Conservation (phyloP, 306 rosid species). For the Ochetophila trinervis region DNA sequence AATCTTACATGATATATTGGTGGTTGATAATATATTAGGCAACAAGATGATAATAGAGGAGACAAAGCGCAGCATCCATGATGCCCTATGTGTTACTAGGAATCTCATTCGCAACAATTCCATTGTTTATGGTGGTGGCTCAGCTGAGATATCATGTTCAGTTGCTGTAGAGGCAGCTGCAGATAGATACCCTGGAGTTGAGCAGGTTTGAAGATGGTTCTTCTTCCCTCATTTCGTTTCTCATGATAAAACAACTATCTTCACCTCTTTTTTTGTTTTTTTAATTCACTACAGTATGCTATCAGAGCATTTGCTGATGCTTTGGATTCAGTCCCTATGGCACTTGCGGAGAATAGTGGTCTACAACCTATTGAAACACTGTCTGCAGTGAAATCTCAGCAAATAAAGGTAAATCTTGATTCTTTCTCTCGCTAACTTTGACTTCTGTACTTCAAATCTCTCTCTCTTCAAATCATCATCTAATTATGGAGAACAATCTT, state of each 20-base stretch:
- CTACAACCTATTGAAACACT: slow-evolving; percentile 96
- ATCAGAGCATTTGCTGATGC: slow-evolving; percentile 95
- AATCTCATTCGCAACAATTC: slow-evolving; percentile 96
- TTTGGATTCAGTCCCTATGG: slow-evolving; percentile 87
- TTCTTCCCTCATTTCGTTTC: background rate
- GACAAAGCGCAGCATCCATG: slow-evolving; percentile 95
- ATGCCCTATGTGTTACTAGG: slow-evolving; percentile 95
- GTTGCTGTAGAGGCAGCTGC: slow-evolving; percentile 92
- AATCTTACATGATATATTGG: slow-evolving; percentile 18
- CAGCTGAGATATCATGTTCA: slow-evolving; percentile 89
- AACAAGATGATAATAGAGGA: slow-evolving; percentile 98
- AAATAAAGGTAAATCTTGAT: slow-evolving; percentile 61
- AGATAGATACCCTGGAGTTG: slow-evolving; percentile 87
- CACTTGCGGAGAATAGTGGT: slow-evolving; percentile 98
- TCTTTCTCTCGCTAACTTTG: background rate
- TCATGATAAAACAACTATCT: no score
- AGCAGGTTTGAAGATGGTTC: slow-evolving; percentile 54
- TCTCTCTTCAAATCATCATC: background rate
- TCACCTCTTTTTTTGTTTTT: slow-evolving; percentile 4
- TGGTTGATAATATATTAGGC: slow-evolving; percentile 44
- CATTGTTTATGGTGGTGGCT: slow-evolving; percentile 97
- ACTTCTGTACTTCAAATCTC: background rate
- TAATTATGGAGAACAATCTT: no score
- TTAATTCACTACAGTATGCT: slow-evolving; percentile 68
- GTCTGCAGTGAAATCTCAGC: slow-evolving; percentile 88